phyloP scores from a whole-genome alignment of 2,329 filamentous ascomycete species.

The Paecilomyces dactylethromorphus region DNA sequence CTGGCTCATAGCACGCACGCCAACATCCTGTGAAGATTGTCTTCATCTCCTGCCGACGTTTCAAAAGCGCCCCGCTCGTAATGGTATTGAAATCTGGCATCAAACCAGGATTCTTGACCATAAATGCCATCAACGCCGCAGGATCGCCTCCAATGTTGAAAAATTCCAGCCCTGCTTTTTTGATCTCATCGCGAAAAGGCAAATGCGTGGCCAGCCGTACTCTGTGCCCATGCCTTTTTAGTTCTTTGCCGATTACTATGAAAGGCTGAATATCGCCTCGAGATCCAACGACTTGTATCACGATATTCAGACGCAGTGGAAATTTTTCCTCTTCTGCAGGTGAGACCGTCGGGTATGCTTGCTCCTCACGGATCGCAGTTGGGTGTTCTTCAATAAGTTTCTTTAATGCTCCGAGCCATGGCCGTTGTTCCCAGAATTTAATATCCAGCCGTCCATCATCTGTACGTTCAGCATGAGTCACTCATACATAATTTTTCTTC shows the following conservation, averaged over 20 bases:
- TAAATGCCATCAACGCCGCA: constrained; percentile 45
- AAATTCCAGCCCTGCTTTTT: constrained; percentile 44
- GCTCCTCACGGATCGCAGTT: neutral
- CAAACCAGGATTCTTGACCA: constrained; percentile 44
- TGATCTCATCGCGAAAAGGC: neutral
- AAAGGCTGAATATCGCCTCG: constrained; percentile 47
- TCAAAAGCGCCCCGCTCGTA: constrained; percentile 68
- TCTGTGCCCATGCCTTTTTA: constrained; percentile 47
- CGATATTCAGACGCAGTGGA: constrained; percentile 39
- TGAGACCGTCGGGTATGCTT: neutral
- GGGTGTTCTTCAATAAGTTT: neutral
- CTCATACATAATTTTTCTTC: too few species aligned
- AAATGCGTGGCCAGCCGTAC: constrained; percentile 50
- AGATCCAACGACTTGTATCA: constrained; percentile 47
- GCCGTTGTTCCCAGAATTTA: neutral
- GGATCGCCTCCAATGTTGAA: constrained; percentile 54
- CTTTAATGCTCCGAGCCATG: neutral
- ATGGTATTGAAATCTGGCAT: constrained; percentile 42
- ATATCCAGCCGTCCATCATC: neutral
- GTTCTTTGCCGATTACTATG: constrained; percentile 47
- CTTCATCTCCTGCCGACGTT: constrained; percentile 66
- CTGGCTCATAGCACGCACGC: constrained; percentile 76
- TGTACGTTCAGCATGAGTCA: neutral
- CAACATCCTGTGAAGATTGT: constrained; percentile 80
- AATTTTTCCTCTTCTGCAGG: constrained; percentile 1